phyloP scores from a whole-genome alignment of 495 filamentous ascomycete genomes.

The Pseudotulostoma volvatum region DNA sequence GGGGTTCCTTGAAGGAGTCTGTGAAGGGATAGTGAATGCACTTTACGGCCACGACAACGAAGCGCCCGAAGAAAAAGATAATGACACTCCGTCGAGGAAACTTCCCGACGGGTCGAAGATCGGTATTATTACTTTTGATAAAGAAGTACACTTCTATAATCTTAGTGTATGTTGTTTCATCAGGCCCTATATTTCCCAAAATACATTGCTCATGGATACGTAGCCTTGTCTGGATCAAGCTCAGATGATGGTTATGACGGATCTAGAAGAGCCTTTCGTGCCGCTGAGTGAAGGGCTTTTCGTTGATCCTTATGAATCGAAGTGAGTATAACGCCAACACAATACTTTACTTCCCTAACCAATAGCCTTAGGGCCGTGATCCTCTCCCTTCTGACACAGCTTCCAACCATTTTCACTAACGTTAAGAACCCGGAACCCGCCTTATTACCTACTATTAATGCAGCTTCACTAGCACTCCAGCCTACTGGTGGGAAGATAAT shows the following conservation, averaged over 20 bases:
- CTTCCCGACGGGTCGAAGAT: slow-evolving; percentile 72
- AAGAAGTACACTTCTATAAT: slow-evolving; percentile 95
- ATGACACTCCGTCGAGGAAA: slow-evolving; percentile 33
- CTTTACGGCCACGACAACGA: slow-evolving; percentile 53
- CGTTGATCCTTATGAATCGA: slow-evolving; percentile 88
- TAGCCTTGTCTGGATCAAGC: slow-evolving; percentile 67
- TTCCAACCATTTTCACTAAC: slow-evolving; percentile 71
- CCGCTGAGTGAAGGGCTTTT: slow-evolving; percentile 85
- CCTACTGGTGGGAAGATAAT: slow-evolving; percentile 85
- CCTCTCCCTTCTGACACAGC: slow-evolving; percentile 57
- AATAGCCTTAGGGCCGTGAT: slow-evolving; percentile 47
- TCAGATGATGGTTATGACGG: slow-evolving; percentile 98
- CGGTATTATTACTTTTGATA: slow-evolving; percentile 90
- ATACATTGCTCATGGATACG: slow-evolving; percentile 11
- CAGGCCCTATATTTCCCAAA: background rate
- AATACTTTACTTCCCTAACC: slow-evolving; percentile 3
- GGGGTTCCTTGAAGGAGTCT: slow-evolving; percentile 81
- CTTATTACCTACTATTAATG: slow-evolving; percentile 65
- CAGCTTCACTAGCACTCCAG: slow-evolving; percentile 64
- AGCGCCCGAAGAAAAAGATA: slow-evolving; percentile 34
- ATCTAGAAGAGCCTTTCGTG: slow-evolving; percentile 93
- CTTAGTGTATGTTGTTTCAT: slow-evolving; percentile 44
- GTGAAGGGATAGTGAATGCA: slow-evolving; percentile 70
- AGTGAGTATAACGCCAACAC: slow-evolving; percentile 26
- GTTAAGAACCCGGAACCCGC: slow-evolving; percentile 82